Percentiles rank a stretch among this genome's conserved stretches.
These are phyloP conservation scores for Tolypocladium inflatum DNA, from an alignment of 2,329 filamentous ascomycete species.

Conservation along the genomic window DNA sequence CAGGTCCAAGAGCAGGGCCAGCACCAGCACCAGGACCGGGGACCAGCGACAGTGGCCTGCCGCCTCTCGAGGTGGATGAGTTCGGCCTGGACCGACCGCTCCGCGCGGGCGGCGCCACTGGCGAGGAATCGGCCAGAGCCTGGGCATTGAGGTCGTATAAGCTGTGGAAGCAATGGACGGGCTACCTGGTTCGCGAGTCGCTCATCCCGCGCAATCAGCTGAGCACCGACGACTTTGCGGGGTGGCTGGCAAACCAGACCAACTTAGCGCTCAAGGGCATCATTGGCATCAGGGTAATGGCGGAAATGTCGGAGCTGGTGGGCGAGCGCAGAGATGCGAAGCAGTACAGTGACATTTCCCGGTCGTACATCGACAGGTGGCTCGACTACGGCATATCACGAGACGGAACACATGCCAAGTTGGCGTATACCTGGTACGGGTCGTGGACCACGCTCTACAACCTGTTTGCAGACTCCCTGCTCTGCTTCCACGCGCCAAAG, in stretches of 20 bases:
- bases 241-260: conserved; percentile 64
- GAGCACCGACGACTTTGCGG: conserved; percentile 71
- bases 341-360: conserved; percentile 53
- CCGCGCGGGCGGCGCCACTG: conserved; percentile 22
- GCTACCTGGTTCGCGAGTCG: conserved; percentile 61
- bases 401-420: conserved; percentile 63
- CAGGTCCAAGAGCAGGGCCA: not conserved
- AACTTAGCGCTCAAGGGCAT: conserved; percentile 71
- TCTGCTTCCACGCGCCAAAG: conserved; percentile 60
- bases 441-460: conserved; percentile 79
- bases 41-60: not conserved
- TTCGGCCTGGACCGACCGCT: not conserved
- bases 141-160: conserved; percentile 46
- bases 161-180: conserved; percentile 70
- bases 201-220: conserved; percentile 63
- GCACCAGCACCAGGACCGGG: not conserved
- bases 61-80: not conserved
- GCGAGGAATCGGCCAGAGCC: conserved; percentile 26
- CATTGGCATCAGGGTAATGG: conserved; percentile 70
- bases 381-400: conserved; percentile 59
- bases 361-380: conserved; percentile 62
- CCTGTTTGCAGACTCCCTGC: conserved; percentile 63
- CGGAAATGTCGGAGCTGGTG: conserved; percentile 52
- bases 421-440: conserved; percentile 73
- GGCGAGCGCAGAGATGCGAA: conserved; percentile 48